Evolutionary conservation across 305 asterid species (phyloP).

Genomic region (Solanum hybrid): DNA sequence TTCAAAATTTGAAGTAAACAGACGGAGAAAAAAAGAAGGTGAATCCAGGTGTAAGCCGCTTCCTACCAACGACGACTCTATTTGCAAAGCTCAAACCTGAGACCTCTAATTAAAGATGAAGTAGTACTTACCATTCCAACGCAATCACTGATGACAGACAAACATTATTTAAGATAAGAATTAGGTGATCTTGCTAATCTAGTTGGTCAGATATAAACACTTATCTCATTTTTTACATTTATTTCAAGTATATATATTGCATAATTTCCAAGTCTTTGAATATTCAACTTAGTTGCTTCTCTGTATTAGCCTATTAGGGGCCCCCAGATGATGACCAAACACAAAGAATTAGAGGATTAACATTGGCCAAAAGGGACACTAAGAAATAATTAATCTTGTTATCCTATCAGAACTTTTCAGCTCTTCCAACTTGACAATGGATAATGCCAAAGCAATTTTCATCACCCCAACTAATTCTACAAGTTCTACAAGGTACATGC

Average conservation of each 20-base stretch:
- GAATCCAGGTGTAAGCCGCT: background rate
- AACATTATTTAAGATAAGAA: background rate
- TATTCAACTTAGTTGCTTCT: background rate
- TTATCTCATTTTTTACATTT: background rate
- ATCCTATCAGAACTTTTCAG: background rate
- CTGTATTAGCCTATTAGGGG: background rate
- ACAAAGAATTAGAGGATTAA: background rate
- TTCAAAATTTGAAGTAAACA: no score
- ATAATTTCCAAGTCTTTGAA: background rate
- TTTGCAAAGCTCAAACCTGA: background rate
- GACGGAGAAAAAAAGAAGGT: no score
- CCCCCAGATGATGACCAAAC: background rate
- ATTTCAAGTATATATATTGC: background rate
- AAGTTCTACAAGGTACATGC: background rate
- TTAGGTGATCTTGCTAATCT: background rate
- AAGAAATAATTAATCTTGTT: background rate
- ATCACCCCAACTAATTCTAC: background rate
- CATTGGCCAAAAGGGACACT: background rate
- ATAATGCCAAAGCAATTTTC: background rate
- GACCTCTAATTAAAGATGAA: background rate
- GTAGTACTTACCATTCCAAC: background rate
- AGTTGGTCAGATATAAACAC: background rate
- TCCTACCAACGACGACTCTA: background rate
- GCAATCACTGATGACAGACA: background rate
- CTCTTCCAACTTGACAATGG: constrained; percentile 3